These are phyloP conservation scores for Chamaecyparis obtusa DNA, from an alignment of 75 land plant genomes.

Conservation along the genomic window DNA sequence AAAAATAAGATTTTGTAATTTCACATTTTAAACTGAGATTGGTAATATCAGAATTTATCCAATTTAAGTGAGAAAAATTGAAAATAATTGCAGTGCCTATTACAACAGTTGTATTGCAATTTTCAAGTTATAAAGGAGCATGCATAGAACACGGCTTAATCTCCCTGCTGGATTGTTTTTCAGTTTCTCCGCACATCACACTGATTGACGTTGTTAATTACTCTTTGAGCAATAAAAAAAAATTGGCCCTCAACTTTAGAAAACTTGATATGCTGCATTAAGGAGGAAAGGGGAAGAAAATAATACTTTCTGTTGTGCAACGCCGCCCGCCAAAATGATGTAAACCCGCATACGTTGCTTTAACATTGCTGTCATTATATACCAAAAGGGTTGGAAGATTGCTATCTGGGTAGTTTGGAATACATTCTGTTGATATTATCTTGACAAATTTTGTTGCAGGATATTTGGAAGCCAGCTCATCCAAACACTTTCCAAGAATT, in stretches of 20 bases:
- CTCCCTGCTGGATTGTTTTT: background rate
- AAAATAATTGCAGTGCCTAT: background rate
- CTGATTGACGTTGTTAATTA: background rate
- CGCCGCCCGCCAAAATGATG: conserved; percentile 68
- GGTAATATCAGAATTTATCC: too few relatives aligned
- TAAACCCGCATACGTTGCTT: conserved; percentile 84
- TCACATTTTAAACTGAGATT: too few relatives aligned
- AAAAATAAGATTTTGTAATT: too few relatives aligned
- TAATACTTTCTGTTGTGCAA: conserved; percentile 92
- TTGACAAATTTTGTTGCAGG: conserved; percentile 93
- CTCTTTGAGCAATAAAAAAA: background rate
- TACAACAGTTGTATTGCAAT: background rate
- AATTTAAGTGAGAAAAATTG: too few relatives aligned
- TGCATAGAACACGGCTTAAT: background rate
- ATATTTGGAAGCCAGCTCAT: conserved; percentile 80
- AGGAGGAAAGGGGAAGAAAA: background rate
- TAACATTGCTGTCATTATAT: conserved; percentile 79
- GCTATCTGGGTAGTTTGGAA: conserved; percentile 89
- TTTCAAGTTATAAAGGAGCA: background rate
- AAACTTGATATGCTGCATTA: background rate
- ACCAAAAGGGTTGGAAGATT: conserved; percentile 87
- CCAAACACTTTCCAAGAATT: conserved; percentile 71
- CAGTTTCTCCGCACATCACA: background rate
- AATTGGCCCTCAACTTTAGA: background rate
- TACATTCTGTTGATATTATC: conserved; percentile 97